phyloP scores from a whole-genome alignment of 768 basidiomycete genomes.

The Calvatia gigantea region DNA sequence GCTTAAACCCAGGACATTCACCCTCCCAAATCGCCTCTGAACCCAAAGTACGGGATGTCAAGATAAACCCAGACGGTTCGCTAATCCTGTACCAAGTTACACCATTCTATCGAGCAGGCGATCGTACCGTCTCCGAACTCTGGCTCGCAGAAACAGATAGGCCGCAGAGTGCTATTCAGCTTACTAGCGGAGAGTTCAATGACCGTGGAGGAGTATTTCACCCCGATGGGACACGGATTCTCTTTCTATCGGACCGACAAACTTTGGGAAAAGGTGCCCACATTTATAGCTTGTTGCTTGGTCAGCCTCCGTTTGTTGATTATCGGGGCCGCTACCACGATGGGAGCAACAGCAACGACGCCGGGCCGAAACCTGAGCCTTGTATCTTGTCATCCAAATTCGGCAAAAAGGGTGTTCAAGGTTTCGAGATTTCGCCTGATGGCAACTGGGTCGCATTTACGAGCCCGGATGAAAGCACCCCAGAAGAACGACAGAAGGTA shows the following conservation, averaged over 20 bases:
- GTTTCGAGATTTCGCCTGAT: constrained; percentile 30
- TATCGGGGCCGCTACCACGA: constrained; percentile 16
- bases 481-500: constrained; percentile 14
- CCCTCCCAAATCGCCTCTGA: constrained; percentile 26
- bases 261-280: constrained; percentile 21
- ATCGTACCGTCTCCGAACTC: constrained; percentile 21
- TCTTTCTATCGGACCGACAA: constrained; percentile 29
- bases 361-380: constrained; percentile 11
- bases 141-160: constrained; percentile 28
- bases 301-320: constrained; percentile 4
- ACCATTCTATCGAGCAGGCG: constrained; percentile 24
- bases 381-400: constrained; percentile 9
- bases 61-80: constrained; percentile 28
- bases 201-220: constrained; percentile 29
- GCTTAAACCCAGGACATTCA: constrained; percentile 11
- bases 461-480: constrained; percentile 17
- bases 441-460: constrained; percentile 27
- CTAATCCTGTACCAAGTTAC: constrained; percentile 29
- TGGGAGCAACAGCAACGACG: constrained; percentile 4
- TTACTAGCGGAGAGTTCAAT: constrained; percentile 25
- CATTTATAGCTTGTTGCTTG: constrained; percentile 7
- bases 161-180: constrained; percentile 23
- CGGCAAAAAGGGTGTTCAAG: constrained; percentile 18
- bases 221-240: constrained; percentile 24
- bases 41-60: constrained; percentile 30